phyloP scores from a whole-genome alignment of 352 stramenopile genomes.

The Albugo candida region DNA sequence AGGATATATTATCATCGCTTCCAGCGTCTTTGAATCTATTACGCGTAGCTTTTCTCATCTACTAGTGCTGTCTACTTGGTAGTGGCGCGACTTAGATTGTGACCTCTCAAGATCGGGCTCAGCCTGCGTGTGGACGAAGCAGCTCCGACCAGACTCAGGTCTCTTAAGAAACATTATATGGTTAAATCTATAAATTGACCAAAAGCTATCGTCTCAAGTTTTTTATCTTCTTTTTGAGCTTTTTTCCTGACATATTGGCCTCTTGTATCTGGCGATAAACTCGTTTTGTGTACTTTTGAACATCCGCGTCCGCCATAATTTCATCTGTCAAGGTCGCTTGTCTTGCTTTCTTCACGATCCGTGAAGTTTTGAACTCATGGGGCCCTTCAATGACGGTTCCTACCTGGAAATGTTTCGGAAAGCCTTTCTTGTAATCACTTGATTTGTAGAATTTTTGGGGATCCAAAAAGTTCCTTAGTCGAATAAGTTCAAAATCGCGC shows the following conservation, averaged over 20 bases:
- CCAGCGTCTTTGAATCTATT: no score
- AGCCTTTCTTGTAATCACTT: slow-evolving; percentile 54
- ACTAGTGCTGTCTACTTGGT: no score
- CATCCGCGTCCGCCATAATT: slow-evolving; percentile 80
- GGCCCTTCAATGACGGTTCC: slow-evolving; percentile 85
- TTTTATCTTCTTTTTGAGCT: slow-evolving; percentile 32
- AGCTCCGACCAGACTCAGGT: no score
- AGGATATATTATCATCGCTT: no score
- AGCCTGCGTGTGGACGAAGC: no score
- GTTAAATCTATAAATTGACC: no score
- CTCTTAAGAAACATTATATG: no score
- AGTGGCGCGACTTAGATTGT: no score
- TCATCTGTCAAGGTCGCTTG: slow-evolving; percentile 87
- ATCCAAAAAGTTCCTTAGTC: slow-evolving; percentile 90
- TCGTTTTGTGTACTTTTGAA: slow-evolving; percentile 74
- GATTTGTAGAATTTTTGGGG: slow-evolving; percentile 96
- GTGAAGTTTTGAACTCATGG: slow-evolving; percentile 76
- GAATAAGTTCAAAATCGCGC: slow-evolving; percentile 81
- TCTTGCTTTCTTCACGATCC: slow-evolving; percentile 84
- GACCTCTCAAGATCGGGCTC: no score
- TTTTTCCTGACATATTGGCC: slow-evolving; percentile 14
- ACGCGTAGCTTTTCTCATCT: no score
- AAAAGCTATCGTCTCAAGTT: not conserved
- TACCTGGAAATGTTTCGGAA: slow-evolving; percentile 82
- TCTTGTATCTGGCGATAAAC: slow-evolving; percentile 61